These are phyloP conservation scores for Phytopythium oedochilum DNA, from an alignment of 352 stramenopile species.

Conservation along the genomic window DNA sequence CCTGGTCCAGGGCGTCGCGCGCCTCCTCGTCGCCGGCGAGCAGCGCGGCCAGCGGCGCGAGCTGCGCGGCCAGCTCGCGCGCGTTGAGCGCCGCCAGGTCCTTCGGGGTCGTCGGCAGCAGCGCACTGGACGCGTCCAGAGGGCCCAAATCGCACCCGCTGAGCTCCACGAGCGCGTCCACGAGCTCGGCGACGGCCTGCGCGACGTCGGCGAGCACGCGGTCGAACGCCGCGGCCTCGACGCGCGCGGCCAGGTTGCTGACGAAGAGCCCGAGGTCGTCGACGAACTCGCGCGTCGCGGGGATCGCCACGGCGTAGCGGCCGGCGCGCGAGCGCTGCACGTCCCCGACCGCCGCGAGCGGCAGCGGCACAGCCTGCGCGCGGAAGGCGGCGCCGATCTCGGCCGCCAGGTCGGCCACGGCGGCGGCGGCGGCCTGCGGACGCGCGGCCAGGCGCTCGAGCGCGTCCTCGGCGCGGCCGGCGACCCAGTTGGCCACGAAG, in stretches of 20 bases:
- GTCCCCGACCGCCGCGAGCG: not conserved
- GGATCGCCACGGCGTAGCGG: slow-evolving; percentile 7
- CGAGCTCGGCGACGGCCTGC: slow-evolving; percentile 29
- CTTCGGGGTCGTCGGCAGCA: slow-evolving; percentile 42
- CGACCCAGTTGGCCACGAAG: slow-evolving; percentile 44
- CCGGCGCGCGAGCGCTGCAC: slow-evolving; percentile 1
- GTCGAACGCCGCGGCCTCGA: slow-evolving; percentile 19
- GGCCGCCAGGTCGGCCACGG: slow-evolving; percentile 16
- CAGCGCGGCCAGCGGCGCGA: slow-evolving; percentile 27
- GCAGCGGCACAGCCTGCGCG: slow-evolving; percentile 10
- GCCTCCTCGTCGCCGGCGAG: slow-evolving; percentile 26
- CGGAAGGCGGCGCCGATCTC: slow-evolving; percentile 25
- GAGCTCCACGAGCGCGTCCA: slow-evolving; percentile 41
- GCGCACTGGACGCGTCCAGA: not conserved
- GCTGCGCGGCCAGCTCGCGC: slow-evolving; percentile 42
- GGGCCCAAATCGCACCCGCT: not conserved
- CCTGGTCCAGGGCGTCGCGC: slow-evolving; percentile 25
- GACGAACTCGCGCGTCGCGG: slow-evolving; percentile 24
- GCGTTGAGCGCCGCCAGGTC: slow-evolving; percentile 44
- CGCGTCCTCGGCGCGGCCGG: slow-evolving; percentile 19
- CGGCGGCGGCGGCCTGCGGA: slow-evolving; percentile 5
- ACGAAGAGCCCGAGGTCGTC: slow-evolving; percentile 35
- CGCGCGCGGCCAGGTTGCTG: slow-evolving; percentile 18
- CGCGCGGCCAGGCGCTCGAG: slow-evolving; percentile 17
- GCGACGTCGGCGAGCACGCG: slow-evolving; percentile 20